Conservation (phyloP, 306 rosid genomes). For the Quercus gilva region DNA sequence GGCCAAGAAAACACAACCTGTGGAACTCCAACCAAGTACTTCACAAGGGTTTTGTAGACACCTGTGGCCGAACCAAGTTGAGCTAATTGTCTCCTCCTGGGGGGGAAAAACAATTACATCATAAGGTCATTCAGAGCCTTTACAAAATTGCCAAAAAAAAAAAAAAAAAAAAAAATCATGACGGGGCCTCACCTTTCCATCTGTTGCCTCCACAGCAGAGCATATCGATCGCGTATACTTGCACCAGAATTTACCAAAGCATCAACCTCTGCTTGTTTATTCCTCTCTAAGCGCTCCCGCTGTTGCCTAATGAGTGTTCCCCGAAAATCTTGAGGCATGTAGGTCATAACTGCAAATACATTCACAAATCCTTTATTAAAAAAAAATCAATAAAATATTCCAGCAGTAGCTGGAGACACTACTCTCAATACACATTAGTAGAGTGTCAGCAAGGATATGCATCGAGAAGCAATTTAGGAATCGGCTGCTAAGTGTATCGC, state of each 20-base stretch:
- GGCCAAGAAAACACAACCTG: conserved; percentile 47
- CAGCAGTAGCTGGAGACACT: background rate
- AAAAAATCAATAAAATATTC: background rate
- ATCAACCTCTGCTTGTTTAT: conserved; percentile 87
- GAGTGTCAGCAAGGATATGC: background rate
- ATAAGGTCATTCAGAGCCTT: conserved; percentile 19
- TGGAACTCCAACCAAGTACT: conserved; percentile 97
- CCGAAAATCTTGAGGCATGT: conserved; percentile 98
- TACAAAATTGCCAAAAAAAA: background rate
- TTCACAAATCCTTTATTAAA: conserved; percentile 2
- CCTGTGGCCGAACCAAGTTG: conserved; percentile 98
- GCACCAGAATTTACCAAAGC: conserved; percentile 81
- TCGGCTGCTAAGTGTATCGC: background rate
- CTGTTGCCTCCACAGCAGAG: conserved; percentile 87
- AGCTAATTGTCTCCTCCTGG: conserved; percentile 87
- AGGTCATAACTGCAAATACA: conserved; percentile 77
- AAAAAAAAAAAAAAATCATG: background rate
- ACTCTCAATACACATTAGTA: conserved; percentile 8
- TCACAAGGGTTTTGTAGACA: conserved; percentile 96
- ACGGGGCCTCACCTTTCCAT: conserved; percentile 74
- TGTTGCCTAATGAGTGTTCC: conserved; percentile 88
- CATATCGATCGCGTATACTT: conserved; percentile 72
- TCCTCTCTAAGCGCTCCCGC: conserved; percentile 96
- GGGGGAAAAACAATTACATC: conserved; percentile 19
- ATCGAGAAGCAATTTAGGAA: background rate